These are phyloP conservation scores for Dispira simplex DNA, from an alignment of 192 early-diverging fungal genomes.

Conservation along the genomic window DNA sequence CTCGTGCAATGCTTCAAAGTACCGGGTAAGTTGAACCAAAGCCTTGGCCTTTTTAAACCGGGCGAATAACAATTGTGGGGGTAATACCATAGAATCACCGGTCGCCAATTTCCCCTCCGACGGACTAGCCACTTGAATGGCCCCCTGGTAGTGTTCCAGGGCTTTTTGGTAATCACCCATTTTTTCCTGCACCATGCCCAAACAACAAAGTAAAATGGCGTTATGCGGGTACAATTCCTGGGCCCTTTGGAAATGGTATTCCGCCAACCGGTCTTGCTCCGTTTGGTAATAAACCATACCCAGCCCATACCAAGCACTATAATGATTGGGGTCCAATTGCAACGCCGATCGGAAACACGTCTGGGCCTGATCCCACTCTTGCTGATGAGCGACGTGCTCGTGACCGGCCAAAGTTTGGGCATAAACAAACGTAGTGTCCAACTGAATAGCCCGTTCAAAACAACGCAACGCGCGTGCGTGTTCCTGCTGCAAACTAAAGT, in stretches of 20 bases:
- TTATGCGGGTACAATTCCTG: conserved; percentile 55
- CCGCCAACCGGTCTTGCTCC: conserved; percentile 56
- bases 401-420: conserved; percentile 76
- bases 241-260: conserved; percentile 56
- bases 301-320: conserved; percentile 79
- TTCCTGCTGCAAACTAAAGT: conserved; percentile 58
- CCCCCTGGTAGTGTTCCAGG: conserved; percentile 40
- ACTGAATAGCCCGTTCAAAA: conserved; percentile 52
- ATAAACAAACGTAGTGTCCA: conserved; percentile 49
- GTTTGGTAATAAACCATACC: conserved; percentile 51
- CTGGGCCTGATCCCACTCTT: conserved; percentile 55
- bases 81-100: conserved; percentile 13
- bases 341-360: conserved; percentile 56
- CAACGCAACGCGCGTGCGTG: conserved; percentile 59
- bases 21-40: conserved; percentile 36
- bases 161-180: conserved; percentile 35
- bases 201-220: conserved; percentile 48
- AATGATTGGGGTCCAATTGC: conserved; percentile 56
- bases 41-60: conserved; percentile 52
- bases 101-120: conserved; percentile 9
- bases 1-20: conserved; percentile 41
- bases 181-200: conserved; percentile 57
- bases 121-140: conserved; percentile 22
- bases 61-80: conserved; percentile 33
- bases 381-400: conserved; percentile 54